These are phyloP conservation scores for Neopestalotiopsis rosae DNA, from an alignment of 2,329 filamentous ascomycete species.

Conservation along the genomic window DNA sequence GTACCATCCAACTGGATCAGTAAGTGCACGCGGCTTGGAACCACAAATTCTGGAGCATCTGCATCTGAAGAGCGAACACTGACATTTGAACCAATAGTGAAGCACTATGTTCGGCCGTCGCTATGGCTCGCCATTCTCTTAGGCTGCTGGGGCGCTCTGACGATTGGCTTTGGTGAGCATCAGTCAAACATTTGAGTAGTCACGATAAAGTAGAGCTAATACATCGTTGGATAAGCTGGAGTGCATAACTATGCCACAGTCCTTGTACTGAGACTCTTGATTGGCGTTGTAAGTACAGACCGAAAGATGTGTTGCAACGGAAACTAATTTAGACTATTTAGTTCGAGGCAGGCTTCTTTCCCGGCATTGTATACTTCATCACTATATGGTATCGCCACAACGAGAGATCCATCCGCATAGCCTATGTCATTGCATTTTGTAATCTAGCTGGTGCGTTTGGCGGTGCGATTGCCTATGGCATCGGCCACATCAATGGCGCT, in stretches of 20 bases:
- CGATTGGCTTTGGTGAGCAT: slow-evolving; percentile 24
- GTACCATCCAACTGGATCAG: slow-evolving; percentile 64
- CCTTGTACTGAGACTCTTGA: slow-evolving; percentile 41
- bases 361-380: slow-evolving; percentile 44
- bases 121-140: slow-evolving; percentile 70
- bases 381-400: slow-evolving; percentile 33
- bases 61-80: background rate
- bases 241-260: slow-evolving; percentile 30
- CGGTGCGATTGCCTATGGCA: slow-evolving; percentile 61
- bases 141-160: slow-evolving; percentile 40
- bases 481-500: slow-evolving; percentile 33
- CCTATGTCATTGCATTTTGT: slow-evolving; percentile 72
- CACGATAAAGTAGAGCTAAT: too few relatives aligned
- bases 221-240: slow-evolving; percentile 17
- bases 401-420: slow-evolving; percentile 36
- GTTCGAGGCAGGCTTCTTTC: slow-evolving; percentile 61
- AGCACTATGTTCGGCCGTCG: slow-evolving; percentile 61
- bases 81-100: slow-evolving; percentile 45
- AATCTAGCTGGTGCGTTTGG: slow-evolving; percentile 70
- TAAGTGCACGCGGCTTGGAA: background rate
- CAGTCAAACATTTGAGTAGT: background rate
- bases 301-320: background rate
- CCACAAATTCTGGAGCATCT: too few relatives aligned
- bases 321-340: slow-evolving; percentile 12
- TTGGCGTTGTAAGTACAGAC: slow-evolving; percentile 51